Conservation (phyloP, 2,329 filamentous ascomycete species). For the Aspergillus sp. region DNA sequence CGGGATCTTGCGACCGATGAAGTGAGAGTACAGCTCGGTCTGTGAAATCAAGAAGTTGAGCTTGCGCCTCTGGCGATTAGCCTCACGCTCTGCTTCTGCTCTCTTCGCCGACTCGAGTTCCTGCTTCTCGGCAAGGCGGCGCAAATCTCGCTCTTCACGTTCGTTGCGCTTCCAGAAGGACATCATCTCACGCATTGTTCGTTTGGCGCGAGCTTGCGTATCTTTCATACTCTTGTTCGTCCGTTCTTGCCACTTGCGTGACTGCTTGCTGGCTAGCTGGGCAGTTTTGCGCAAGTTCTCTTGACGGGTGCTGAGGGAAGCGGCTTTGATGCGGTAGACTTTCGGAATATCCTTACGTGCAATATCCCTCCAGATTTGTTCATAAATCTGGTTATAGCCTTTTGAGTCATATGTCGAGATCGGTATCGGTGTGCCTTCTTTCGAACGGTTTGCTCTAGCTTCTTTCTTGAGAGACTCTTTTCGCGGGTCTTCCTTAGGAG, state of each 20-base stretch:
- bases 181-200: constrained; percentile 99
- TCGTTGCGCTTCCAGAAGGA: constrained; percentile 99
- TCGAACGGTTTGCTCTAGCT: constrained; percentile 44
- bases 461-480: constrained; percentile 50
- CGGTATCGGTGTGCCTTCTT: constrained; percentile 52
- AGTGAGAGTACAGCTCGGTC: constrained; percentile 98
- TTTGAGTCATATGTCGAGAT: constrained; percentile 79
- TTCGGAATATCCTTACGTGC: constrained; percentile 93
- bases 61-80: constrained; percentile 95
- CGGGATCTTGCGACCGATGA: constrained; percentile 99
- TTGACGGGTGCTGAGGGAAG: constrained; percentile 82
- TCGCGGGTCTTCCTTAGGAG: constrained; percentile 61
- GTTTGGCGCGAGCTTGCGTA: constrained; percentile 92
- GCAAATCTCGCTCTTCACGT: constrained; percentile 90
- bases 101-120: constrained; percentile 96
- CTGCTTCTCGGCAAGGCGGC: constrained; percentile 92
- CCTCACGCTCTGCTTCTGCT: constrained; percentile 95
- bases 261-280: constrained; percentile 94
- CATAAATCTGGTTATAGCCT: constrained; percentile 94
- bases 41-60: constrained; percentile 99
- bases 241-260: constrained; percentile 92
- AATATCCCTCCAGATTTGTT: constrained; percentile 95
- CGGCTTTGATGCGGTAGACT: constrained; percentile 83
- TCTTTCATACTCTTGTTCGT: constrained; percentile 99
- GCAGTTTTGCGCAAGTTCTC: constrained; percentile 99